Conservation (phyloP, 805 yeast genomes). For the Komagataella pseudopastoris region DNA sequence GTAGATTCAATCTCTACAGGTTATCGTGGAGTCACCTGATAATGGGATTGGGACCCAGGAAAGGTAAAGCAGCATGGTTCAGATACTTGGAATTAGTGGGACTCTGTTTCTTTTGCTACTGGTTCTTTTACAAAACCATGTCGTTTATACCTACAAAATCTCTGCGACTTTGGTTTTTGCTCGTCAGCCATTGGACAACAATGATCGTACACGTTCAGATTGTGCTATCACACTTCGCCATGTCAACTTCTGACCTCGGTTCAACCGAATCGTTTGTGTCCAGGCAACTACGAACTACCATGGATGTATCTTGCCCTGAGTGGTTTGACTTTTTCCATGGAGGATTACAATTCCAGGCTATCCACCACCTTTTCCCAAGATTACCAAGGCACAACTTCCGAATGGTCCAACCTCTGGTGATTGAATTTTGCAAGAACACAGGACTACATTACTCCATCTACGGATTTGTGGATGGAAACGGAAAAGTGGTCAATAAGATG, state of each 20-base stretch:
- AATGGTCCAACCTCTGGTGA: slow-evolving; percentile 55
- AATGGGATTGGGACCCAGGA: slow-evolving; percentile 64
- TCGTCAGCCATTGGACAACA: slow-evolving; percentile 69
- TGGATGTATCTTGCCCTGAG: slow-evolving; percentile 90
- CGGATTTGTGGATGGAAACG: slow-evolving; percentile 73
- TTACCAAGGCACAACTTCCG: slow-evolving; percentile 82
- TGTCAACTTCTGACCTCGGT: slow-evolving; percentile 85
- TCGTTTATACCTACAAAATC: slow-evolving; percentile 35
- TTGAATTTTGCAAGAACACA: slow-evolving; percentile 61
- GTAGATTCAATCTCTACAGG: slow-evolving; percentile 74
- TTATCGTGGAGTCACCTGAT: slow-evolving; percentile 70
- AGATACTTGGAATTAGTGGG: slow-evolving; percentile 70
- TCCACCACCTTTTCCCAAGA: slow-evolving; percentile 83
- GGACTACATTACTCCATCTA: slow-evolving; percentile 75
- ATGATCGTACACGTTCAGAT: slow-evolving; percentile 93
- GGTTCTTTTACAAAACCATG: slow-evolving; percentile 67
- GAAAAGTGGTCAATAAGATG: slow-evolving; percentile 51
- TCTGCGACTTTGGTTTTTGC: slow-evolving; percentile 42
- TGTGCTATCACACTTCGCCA: slow-evolving; percentile 81
- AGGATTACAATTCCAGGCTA: slow-evolving; percentile 83
- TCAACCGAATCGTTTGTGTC: slow-evolving; percentile 66
- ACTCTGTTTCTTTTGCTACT: slow-evolving; percentile 52
- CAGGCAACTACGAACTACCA: slow-evolving; percentile 77
- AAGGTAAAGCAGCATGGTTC: slow-evolving; percentile 80
- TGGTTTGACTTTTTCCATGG: slow-evolving; percentile 91